Conservation (phyloP, 2,329 filamentous ascomycete genomes). For the Fusarium sp. region DNA sequence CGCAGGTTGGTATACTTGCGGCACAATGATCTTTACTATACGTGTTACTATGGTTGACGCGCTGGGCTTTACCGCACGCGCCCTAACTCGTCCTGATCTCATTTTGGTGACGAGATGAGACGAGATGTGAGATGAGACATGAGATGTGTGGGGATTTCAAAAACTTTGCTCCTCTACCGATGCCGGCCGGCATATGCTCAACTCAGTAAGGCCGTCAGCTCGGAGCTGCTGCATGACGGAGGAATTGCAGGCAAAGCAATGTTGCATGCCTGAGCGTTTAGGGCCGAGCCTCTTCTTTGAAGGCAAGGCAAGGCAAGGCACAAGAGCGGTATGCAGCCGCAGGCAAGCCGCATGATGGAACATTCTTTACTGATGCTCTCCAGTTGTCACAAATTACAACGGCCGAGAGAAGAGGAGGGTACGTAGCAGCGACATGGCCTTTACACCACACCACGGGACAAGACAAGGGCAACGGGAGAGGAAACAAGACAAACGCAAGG, state of each 20-base stretch:
- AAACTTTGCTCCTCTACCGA: constrained; percentile 8
- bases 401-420: background rate
- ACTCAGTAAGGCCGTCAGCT: background rate
- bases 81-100: constrained; percentile 12
- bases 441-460: background rate
- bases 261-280: constrained; percentile 13
- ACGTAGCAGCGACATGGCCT: background rate
- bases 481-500: constrained; percentile 28
- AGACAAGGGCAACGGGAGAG: constrained; percentile 19
- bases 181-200: background rate
- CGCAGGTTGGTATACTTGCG: constrained; percentile 8
- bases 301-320: constrained; percentile 7
- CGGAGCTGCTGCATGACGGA: constrained; percentile 6
- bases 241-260: constrained; percentile 26
- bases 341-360: constrained; percentile 1
- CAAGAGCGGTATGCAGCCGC: background rate
- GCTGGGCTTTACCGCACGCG: background rate
- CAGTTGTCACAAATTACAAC: background rate
- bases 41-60: constrained; percentile 17
- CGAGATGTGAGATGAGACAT: constrained; percentile 18
- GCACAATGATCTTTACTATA: constrained; percentile 6
- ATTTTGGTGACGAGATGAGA: constrained; percentile 13
- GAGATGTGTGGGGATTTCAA: constrained; percentile 14
- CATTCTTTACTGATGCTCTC: background rate
- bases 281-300: background rate